These are phyloP conservation scores for Sextonia rubra DNA, from an alignment of 164 flowering plant species.

Conservation along the genomic window DNA sequence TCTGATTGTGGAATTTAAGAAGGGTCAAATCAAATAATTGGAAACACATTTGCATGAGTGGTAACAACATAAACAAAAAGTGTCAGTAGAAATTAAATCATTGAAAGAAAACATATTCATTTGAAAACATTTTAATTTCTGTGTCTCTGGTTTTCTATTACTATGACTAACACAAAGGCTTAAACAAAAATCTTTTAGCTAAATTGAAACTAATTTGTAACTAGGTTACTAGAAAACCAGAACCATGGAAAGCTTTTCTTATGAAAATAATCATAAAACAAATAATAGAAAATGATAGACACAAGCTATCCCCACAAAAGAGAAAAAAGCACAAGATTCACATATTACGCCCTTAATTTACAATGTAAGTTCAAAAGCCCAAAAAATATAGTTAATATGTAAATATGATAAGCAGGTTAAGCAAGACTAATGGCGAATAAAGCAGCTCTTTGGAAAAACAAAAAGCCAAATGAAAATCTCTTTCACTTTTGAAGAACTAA, in stretches of 20 bases:
- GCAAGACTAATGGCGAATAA: too few relatives aligned
- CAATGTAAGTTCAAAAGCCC: too few relatives aligned
- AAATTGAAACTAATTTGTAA: background rate
- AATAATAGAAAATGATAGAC: too few relatives aligned
- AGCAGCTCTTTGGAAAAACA: too few relatives aligned
- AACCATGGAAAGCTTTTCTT: background rate
- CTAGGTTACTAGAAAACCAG: background rate
- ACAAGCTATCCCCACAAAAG: background rate
- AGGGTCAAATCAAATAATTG: background rate
- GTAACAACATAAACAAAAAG: background rate
- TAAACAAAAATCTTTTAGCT: background rate
- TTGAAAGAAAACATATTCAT: background rate
- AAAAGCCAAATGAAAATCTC: too few relatives aligned
- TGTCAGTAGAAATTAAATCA: background rate
- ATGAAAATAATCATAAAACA: too few relatives aligned
- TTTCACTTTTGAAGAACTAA: too few relatives aligned
- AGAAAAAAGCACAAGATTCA: background rate
- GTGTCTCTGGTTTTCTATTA: background rate
- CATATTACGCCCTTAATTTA: too few relatives aligned
- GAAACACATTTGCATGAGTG: background rate
- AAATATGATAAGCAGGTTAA: too few relatives aligned
- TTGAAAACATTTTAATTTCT: background rate
- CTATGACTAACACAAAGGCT: background rate
- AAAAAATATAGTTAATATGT: too few relatives aligned
- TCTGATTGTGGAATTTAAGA: background rate